Evolutionary conservation across 2,329 filamentous ascomycete species (phyloP), one percentile per base, ranked within the genome.

Genomic region (Apiospora hydei): DNA sequence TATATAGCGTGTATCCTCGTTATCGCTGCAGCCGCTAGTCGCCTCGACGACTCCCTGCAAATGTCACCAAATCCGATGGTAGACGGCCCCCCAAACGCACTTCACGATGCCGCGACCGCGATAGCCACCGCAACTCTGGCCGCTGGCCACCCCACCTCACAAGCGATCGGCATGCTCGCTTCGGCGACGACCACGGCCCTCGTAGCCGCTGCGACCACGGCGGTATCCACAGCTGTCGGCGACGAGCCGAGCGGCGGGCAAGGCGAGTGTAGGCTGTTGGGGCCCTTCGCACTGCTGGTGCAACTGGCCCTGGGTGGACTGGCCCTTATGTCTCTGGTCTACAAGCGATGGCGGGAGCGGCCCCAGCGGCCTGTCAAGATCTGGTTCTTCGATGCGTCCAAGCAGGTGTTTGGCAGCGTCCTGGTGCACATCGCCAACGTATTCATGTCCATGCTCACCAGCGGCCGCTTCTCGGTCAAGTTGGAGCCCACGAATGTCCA

Each of bases 361-460:
- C 96, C 96, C 1, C 96, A 98, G 81, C 89, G 96, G 71, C 96
- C 96, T 0, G 80, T 98, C 79, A 97, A 97, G 87, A 95, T 99
- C 76, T 99, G 96, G 96, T 95, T 94, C 82, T 99, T 98, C 82
- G 96, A 99, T 80, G 96, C 92, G 34, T 97, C 94, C 44, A 99
- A 99, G 86, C 96, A 99, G 85, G 94, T 99, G 70, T 93, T 98
- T 78, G 96, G 96, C 30, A 97, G 95, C 43, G 92, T 95, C 66
- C 88, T 99, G 81, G 91, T 98, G 46, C 96, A 99, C 83, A 87
- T 96, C 64, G 94, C 95, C 76, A 99, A 99, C 80, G 88, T 99
- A 70, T 90, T 98, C 82, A 97, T 99, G 93, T 97, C 94, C 67
- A 94, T 98, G 93, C 88, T 99, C 76, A 97, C 94, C 0, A 96